These are phyloP conservation scores for Hyaloperonospora brassicae DNA, from an alignment of 352 stramenopile genomes.

Conservation along the genomic window DNA sequence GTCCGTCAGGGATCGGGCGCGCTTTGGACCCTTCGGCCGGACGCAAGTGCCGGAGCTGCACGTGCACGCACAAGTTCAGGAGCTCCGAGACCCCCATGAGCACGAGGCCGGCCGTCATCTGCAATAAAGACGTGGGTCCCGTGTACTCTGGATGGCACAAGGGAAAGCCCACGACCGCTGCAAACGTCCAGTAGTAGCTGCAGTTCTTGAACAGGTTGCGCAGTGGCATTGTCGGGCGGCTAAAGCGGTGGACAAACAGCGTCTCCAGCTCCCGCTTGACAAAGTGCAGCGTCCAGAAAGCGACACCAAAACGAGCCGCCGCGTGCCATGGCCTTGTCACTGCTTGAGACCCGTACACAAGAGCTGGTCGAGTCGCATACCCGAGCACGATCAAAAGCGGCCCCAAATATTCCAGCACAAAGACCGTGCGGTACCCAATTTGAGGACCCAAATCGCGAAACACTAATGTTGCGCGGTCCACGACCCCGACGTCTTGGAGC, in stretches of 20 bases:
- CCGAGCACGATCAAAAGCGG: constrained; percentile 80
- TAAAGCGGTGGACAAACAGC: constrained; percentile 87
- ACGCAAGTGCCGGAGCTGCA: constrained; percentile 77
- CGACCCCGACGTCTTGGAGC: constrained; percentile 49
- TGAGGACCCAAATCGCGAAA: constrained; percentile 82
- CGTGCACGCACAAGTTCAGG: constrained; percentile 78
- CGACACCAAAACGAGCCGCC: constrained; percentile 48
- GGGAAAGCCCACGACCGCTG: constrained; percentile 73
- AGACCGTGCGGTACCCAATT: constrained; percentile 86
- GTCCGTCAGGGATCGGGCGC: constrained; percentile 57
- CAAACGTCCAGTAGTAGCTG: constrained; percentile 84
- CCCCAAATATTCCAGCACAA: constrained; percentile 80
- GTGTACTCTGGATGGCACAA: constrained; percentile 71
- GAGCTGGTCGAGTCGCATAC: constrained; percentile 55
- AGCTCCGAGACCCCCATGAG: constrained; percentile 71
- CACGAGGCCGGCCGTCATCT: constrained; percentile 48
- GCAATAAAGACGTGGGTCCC: constrained; percentile 36
- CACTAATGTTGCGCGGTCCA: constrained; percentile 38
- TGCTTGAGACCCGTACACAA: constrained; percentile 61
- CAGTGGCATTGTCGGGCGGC: constrained; percentile 79
- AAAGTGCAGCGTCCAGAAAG: constrained; percentile 76
- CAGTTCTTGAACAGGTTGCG: constrained; percentile 89
- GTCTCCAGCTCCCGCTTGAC: constrained; percentile 84
- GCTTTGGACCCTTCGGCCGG: constrained; percentile 66
- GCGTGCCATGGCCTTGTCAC: constrained; percentile 28